These are phyloP conservation scores for Penicillium rolfsii DNA, from an alignment of 2,329 filamentous ascomycete genomes.

Conservation along the genomic window DNA sequence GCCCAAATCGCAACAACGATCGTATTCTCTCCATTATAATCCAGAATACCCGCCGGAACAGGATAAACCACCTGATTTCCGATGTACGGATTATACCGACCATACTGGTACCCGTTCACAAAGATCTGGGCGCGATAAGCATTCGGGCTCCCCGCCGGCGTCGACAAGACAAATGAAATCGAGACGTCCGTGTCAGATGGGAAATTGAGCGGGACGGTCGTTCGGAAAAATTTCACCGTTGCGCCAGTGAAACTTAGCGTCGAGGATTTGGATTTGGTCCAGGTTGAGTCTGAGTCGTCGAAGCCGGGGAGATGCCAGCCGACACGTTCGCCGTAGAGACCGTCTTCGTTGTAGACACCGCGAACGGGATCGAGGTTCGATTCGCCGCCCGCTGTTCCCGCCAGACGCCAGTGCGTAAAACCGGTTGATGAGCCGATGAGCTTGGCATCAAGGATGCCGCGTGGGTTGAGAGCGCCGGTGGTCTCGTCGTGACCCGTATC, in stretches of 20 bases:
- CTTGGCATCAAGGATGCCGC: conserved; percentile 51
- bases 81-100: conserved; percentile 62
- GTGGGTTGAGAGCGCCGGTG: conserved; percentile 35
- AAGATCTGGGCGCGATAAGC: conserved; percentile 60
- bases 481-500: conserved; percentile 47
- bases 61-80: conserved; percentile 65
- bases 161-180: conserved; percentile 58
- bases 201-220: conserved; percentile 55
- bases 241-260: conserved; percentile 52
- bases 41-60: conserved; percentile 61
- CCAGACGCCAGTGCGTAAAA: conserved; percentile 62
- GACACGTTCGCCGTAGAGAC: conserved; percentile 60
- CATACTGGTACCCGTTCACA: conserved; percentile 69
- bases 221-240: conserved; percentile 61
- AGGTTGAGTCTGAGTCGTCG: conserved; percentile 52
- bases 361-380: conserved; percentile 59
- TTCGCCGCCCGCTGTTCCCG: conserved; percentile 60
- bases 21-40: conserved; percentile 62
- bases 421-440: conserved; percentile 50
- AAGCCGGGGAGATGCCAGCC: conserved; percentile 64
- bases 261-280: conserved; percentile 41
- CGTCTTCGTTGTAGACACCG: conserved; percentile 61
- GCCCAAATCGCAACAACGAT: conserved; percentile 64
- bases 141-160: conserved; percentile 42
- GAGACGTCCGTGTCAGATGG: conserved; percentile 59